These are phyloP conservation scores for Aureobasidium sp. DNA, from an alignment of 2,329 filamentous ascomycete species.

Conservation along the genomic window DNA sequence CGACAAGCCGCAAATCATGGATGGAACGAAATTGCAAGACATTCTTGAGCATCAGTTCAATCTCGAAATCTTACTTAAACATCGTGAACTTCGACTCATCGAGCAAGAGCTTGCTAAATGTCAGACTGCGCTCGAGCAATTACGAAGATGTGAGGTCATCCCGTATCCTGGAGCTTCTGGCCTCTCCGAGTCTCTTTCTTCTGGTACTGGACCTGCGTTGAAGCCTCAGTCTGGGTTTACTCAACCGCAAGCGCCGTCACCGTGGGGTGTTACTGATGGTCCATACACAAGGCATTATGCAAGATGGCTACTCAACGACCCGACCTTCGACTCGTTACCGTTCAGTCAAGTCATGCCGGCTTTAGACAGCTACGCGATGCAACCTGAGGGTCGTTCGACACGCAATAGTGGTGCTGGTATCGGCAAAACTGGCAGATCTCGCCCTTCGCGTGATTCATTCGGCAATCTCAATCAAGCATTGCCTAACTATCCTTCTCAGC, in stretches of 20 bases:
- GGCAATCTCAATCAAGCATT: conserved; percentile 44
- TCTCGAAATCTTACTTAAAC: conserved; percentile 86
- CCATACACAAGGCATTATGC: conserved; percentile 92
- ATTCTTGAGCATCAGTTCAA: conserved; percentile 80
- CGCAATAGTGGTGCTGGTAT: conserved; percentile 64
- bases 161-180: conserved; percentile 72
- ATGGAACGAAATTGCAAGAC: conserved; percentile 50
- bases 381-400: conserved; percentile 64
- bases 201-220: conserved; percentile 66
- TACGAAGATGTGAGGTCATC: conserved; percentile 85
- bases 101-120: conserved; percentile 96
- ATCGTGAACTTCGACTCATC: conserved; percentile 87
- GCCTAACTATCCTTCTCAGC: conserved; percentile 61
- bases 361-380: conserved; percentile 17
- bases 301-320: conserved; percentile 88
- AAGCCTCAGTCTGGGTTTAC: conserved; percentile 54
- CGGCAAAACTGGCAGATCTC: conserved; percentile 42
- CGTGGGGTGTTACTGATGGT: conserved; percentile 85
- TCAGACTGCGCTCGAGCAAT: conserved; percentile 84
- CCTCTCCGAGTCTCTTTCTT: conserved; percentile 61
- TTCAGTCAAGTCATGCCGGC: conserved; percentile 20
- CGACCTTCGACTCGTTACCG: conserved; percentile 62
- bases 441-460: conserved; percentile 51
- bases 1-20: neutral
- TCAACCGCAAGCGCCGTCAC: conserved; percentile 69